Evolutionary conservation across 1,139 yeast species (phyloP), one percentile per base, ranked within the genome.

Genomic region (Saccharomyces hybrid): DNA sequence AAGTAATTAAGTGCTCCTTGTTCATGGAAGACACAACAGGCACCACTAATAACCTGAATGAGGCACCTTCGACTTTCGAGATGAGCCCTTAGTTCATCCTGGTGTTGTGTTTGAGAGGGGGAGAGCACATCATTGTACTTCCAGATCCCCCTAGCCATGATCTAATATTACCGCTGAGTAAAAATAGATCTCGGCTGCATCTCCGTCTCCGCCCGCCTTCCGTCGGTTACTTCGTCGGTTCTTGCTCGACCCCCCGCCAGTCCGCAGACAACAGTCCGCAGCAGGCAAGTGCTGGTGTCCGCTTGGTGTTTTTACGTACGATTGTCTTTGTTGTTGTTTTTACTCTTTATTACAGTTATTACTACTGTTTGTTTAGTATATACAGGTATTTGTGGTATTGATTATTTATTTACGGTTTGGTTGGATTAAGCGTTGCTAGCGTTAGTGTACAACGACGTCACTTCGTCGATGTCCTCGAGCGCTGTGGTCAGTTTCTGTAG

Each of bases 391-490:
- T 25, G 50, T 28, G 34, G 16, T 29, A 49, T 9, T 19, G 25
- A 38, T 16, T 38, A 25, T 38, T 26, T 38, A 38, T 38, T 16
- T 38, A 38, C 44, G 26, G 25, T 5, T 13, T 38, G 44, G 7
- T 77, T 93, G 61, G 80, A 75, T 72, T 87, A 88, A 58, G 87
- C 82, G 60, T 84, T 89, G 7, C 89, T 82, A 34, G 91, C 87
- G 63, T 91, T 50, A 23, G 52, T 50, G 29, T 50, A 50, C 16
- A 50, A 41, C 19, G 52, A 50, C 97, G 51, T 87, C 23, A 88
- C 73, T 46, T 83, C 88, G 57, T 88, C 95, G 53, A 91, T 74
- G 54, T 77, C 76, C 28, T 72, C 75, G 49, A 86, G 44, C 6
- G 52, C 46, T n/a, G 46, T 32, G 14, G 44, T 70, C 41, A 90